phyloP scores from a whole-genome alignment of 805 yeast genomes.

The Metschnikowia henanensis region DNA sequence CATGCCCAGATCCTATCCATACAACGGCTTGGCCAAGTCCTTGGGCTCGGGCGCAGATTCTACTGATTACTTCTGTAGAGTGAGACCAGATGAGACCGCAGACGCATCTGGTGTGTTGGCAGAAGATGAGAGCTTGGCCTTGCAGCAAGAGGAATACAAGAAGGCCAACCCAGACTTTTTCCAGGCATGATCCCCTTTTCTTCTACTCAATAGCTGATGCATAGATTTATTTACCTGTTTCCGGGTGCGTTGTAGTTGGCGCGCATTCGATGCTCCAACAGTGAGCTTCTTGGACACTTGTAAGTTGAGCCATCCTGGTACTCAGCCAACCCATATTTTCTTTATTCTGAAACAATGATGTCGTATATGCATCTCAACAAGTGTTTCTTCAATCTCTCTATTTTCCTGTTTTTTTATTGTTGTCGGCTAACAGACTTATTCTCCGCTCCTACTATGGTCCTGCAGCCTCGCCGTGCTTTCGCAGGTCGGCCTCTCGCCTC shows the following conservation, averaged over 20 bases:
- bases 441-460: background rate
- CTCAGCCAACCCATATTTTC: too few species aligned
- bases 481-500: background rate
- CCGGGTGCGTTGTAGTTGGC: too few species aligned
- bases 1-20: constrained; percentile 73
- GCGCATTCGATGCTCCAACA: too few species aligned
- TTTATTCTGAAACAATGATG: too few species aligned
- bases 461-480: background rate
- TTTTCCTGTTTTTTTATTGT: too few species aligned
- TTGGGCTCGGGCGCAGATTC: constrained; percentile 57
- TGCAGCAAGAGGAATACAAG: constrained; percentile 33
- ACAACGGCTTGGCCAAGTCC: constrained; percentile 71
- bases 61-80: constrained; percentile 37
- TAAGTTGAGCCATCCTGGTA: too few species aligned
- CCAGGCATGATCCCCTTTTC: constrained; percentile 7
- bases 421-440: background rate
- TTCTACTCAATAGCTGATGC: constrained; percentile 1
- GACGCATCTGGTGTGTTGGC: constrained; percentile 38
- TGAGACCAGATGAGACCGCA: constrained; percentile 40
- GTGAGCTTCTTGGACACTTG: too few species aligned
- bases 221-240: too few species aligned
- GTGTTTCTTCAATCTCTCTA: too few species aligned
- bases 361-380: too few species aligned
- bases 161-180: constrained; percentile 39
- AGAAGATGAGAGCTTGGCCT: constrained; percentile 27